Evolutionary conservation across 495 filamentous ascomycete genomes (phyloP).

Genomic region (Trichodelitschia bisporula): DNA sequence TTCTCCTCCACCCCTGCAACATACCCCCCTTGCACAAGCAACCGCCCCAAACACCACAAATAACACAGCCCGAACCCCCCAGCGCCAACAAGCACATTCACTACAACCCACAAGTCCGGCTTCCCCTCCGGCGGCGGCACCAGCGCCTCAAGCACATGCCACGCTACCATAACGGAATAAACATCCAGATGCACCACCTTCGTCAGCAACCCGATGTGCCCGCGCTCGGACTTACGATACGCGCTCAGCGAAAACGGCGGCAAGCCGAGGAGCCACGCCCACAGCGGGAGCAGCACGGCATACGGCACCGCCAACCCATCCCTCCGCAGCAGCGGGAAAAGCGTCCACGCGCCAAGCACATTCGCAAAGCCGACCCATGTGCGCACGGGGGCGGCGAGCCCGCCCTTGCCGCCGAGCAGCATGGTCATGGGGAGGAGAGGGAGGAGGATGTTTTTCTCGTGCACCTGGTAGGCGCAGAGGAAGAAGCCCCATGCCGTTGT

Average conservation of each 20-base stretch:
- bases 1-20: constrained; percentile 1
- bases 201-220: constrained; percentile 23
- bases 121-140: constrained; percentile 42
- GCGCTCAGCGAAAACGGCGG: constrained; percentile 48
- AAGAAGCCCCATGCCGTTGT: constrained; percentile 90
- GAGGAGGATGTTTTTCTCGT: constrained; percentile 87
- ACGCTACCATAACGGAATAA: constrained; percentile 49
- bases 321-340: constrained; percentile 71
- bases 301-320: constrained; percentile 74
- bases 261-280: constrained; percentile 73
- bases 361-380: constrained; percentile 90
- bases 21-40: constrained; percentile 33
- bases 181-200: constrained; percentile 46
- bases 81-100: constrained; percentile 66
- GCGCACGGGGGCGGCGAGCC: constrained; percentile 45
- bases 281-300: constrained; percentile 54
- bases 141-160: constrained; percentile 54
- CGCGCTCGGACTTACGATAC: constrained; percentile 18
- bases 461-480: constrained; percentile 88
- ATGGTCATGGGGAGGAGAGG: constrained; percentile 83
- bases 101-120: constrained; percentile 83
- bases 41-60: constrained; percentile 59
- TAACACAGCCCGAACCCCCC: constrained; percentile 72
- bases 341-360: constrained; percentile 72
- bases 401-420: constrained; percentile 49